Base-by-base conservation (phyloP, 345 rosid species). In the Eucalyptus marginata region DNA sequence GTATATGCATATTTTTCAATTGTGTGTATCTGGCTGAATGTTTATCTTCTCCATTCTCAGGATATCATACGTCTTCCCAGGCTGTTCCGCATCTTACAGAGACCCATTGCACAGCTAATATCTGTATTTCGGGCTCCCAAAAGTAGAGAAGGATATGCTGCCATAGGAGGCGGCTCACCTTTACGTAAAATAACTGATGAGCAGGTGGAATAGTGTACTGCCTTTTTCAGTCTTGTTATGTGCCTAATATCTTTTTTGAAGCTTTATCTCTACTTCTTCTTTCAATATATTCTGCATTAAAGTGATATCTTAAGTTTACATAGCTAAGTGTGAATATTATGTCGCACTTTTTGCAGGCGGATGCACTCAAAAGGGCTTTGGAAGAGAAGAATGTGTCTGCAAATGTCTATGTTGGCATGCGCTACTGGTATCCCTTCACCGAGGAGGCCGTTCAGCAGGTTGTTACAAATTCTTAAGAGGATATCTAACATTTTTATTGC, bases 91-190 rank as follows among this genome's bases (percentile, higher is more conserved):
- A 96, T 97, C 93, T 96, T 97, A 71, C 99, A 96, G 91, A 90
- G 93, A 54, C 95, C 99, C 31, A 87, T 97, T 88, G 99, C 99
- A 5, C 89, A 95, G 62, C 92, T 97, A 44, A 98, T 98, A 87
- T 98, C 99, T 88, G 93, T 95, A 27, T 91, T 96, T 62, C 95
- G 98, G 25, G 98, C 99, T 25, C 98, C 98, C 4, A 97, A 97
- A 89, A 96, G 98, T 52, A 97, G 93, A 94, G 98, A 97, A 93
- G 99, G 98, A 86, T 98, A 98, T 95, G 99, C 99, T 92, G 93
- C 99, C 84, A 97, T 98, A 62, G 99, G 99, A 62, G 99, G 99
- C 54, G 97, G 99, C 87, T 98, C 98, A 40, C 99, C 98, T 79
- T 76, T 96, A 93, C 96, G 98, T 88, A 96, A 93, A 90, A 95